These are phyloP conservation scores for Avena atlantica DNA, from an alignment of 176 grass and related monocot genomes.

Conservation along the genomic window DNA sequence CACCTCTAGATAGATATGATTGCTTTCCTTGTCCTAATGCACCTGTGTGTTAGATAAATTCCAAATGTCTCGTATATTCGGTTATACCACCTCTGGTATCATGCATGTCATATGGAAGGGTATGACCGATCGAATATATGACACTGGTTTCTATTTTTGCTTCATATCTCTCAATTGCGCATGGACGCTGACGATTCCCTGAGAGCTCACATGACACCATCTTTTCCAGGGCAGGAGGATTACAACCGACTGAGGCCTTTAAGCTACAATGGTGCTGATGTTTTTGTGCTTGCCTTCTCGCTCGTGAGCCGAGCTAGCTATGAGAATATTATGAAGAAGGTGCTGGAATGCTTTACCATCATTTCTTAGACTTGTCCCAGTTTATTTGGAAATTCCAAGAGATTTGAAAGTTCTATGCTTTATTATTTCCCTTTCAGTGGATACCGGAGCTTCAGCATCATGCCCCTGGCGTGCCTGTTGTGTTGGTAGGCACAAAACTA, in stretches of 20 bases:
- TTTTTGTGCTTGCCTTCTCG: slow-evolving; percentile 97
- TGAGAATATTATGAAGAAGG: slow-evolving; percentile 99
- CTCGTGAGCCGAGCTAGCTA: slow-evolving; percentile 98
- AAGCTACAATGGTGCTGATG: slow-evolving; percentile 94
- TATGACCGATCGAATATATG: too few species aligned
- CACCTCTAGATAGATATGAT: background rate
- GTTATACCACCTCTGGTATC: too few species aligned
- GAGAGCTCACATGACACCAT: slow-evolving; percentile 28
- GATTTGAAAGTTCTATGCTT: slow-evolving; percentile 16
- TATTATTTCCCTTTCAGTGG: too few species aligned
- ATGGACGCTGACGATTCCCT: background rate
- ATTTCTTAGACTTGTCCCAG: background rate
- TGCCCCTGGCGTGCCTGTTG: slow-evolving; percentile 88
- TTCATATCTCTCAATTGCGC: slow-evolving; percentile 2
- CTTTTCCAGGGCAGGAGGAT: slow-evolving; percentile 87
- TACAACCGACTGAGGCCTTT: slow-evolving; percentile 96
- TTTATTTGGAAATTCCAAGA: background rate
- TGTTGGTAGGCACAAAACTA: slow-evolving; percentile 96
- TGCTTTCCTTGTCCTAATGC: background rate
- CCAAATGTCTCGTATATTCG: too few species aligned
- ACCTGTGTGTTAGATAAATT: background rate
- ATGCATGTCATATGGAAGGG: too few species aligned
- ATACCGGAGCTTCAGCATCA: slow-evolving; percentile 98
- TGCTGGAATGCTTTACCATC: slow-evolving; percentile 12
- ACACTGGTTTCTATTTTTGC: background rate